Conservation (phyloP, 2,329 filamentous ascomycete species). For the Zopfia rhizophila region DNA sequence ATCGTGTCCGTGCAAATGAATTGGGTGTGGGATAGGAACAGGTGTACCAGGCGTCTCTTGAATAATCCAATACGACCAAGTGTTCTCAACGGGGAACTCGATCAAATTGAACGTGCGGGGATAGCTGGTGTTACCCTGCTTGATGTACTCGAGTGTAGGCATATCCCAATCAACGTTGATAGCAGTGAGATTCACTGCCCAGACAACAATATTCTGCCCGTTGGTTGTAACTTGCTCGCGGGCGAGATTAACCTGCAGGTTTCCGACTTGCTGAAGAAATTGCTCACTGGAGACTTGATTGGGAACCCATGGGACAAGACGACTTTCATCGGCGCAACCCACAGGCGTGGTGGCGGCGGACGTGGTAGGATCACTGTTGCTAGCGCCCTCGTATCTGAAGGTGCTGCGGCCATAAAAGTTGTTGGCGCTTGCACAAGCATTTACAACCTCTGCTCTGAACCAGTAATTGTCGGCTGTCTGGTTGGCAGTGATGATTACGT, state of each 20-base stretch:
- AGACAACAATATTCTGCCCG: conserved; percentile 51
- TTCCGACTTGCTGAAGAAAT: conserved; percentile 44
- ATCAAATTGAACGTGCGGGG: conserved; percentile 53
- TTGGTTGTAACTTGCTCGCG: conserved; percentile 45
- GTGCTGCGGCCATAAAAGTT: conserved; percentile 44
- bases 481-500: conserved; percentile 56
- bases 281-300: conserved; percentile 44
- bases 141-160: conserved; percentile 56
- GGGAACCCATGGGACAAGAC: conserved; percentile 38
- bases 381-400: conserved; percentile 45
- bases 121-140: conserved; percentile 54
- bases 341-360: conserved; percentile 22
- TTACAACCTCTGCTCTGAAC: conserved; percentile 52
- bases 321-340: conserved; percentile 40
- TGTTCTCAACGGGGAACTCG: conserved; percentile 47
- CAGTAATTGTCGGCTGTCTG: conserved; percentile 54
- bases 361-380: conserved; percentile 28
- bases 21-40: conserved; percentile 41
- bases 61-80: conserved; percentile 57
- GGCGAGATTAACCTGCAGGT: conserved; percentile 46
- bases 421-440: conserved; percentile 48
- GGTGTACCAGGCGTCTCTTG: conserved; percentile 45
- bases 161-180: conserved; percentile 56
- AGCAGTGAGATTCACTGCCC: conserved; percentile 53
- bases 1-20: conserved; percentile 41